Percentiles rank a stretch among this genome's conserved stretches.
Evolutionary conservation across 164 flowering plant genomes (phyloP).

Genomic region (Tetrastigma voinierianum): DNA sequence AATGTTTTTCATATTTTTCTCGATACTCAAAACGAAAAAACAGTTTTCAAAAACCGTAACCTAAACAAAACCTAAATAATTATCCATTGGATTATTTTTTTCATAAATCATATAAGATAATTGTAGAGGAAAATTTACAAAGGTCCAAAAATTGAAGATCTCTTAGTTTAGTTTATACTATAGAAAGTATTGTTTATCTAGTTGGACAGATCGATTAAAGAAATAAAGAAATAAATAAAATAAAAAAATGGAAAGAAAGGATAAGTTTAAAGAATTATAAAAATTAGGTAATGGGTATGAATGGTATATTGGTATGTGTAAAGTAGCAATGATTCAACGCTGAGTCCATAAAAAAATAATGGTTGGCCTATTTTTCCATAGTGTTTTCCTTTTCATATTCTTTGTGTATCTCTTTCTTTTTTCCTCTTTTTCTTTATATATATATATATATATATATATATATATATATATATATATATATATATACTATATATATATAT

Average conservation of each 20-base stretch:
- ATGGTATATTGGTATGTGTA: slow-evolving; percentile 15
- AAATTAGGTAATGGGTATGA: slow-evolving; percentile 16
- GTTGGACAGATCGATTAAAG: background rate
- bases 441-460: no score
- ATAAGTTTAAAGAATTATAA: slow-evolving; percentile 13
- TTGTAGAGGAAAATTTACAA: no score
- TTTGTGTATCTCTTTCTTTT: background rate
- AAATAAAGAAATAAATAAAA: background rate
- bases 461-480: no score
- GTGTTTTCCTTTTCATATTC: slow-evolving; percentile 29
- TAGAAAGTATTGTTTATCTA: background rate
- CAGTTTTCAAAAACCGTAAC: no score
- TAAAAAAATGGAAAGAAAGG: slow-evolving; percentile 3
- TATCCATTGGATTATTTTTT: no score
- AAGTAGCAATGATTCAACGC: slow-evolving; percentile 2
- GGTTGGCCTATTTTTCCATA: slow-evolving; percentile 19
- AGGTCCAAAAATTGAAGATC: background rate
- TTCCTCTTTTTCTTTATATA: no score
- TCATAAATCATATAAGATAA: no score
- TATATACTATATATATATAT: no score
- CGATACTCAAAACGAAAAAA: no score
- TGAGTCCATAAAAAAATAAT: background rate
- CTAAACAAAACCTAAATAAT: no score
- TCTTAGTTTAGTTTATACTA: background rate
- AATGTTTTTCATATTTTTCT: no score